Percentiles rank a stretch among this genome's conserved stretches.
phyloP scores from a whole-genome alignment of 805 yeast species.

The Komagataella mondaviorum region DNA sequence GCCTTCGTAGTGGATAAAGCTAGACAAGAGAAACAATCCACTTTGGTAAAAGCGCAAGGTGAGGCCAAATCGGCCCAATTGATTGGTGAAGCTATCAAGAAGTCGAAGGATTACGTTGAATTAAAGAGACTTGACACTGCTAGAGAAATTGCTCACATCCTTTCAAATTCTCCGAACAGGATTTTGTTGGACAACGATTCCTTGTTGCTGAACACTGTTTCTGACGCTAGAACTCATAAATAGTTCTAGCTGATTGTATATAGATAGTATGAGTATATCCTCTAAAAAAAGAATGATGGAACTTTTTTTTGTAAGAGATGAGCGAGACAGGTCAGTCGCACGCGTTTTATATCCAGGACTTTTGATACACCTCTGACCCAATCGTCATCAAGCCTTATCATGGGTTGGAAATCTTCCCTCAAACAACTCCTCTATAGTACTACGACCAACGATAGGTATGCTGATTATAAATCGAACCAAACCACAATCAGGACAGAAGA shows the following conservation, averaged over 20 bases:
- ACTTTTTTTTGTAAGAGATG: not conserved
- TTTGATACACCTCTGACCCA: not conserved
- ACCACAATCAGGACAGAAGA: not conserved
- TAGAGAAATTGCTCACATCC: conserved; percentile 79
- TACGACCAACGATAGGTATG: conserved; percentile 56
- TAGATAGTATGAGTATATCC: not conserved
- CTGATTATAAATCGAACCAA: conserved; percentile 35
- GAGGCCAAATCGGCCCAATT: conserved; percentile 96
- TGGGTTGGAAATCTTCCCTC: conserved; percentile 1
- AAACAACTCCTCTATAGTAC: conserved; percentile 51
- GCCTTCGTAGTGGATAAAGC: conserved; percentile 96
- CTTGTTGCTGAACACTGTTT: conserved; percentile 74
- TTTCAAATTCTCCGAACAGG: conserved; percentile 81
- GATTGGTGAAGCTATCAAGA: conserved; percentile 98
- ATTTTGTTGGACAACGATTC: conserved; percentile 88
- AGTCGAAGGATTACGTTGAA: conserved; percentile 91
- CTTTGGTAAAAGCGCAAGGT: conserved; percentile 95
- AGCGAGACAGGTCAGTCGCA: not conserved
- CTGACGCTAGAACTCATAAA: conserved; percentile 45
- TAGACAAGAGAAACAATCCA: conserved; percentile 92
- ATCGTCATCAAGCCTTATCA: not conserved
- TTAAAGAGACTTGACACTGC: conserved; percentile 96
- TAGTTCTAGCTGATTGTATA: conserved; percentile 1
- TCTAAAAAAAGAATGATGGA: conserved; percentile 1
- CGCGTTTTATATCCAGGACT: not conserved